A percentile compares a stretch with the other conserved stretches of the same genome.
Conservation (phyloP, 2,329 filamentous ascomycete genomes). For the Cytospora paraplurivora region DNA sequence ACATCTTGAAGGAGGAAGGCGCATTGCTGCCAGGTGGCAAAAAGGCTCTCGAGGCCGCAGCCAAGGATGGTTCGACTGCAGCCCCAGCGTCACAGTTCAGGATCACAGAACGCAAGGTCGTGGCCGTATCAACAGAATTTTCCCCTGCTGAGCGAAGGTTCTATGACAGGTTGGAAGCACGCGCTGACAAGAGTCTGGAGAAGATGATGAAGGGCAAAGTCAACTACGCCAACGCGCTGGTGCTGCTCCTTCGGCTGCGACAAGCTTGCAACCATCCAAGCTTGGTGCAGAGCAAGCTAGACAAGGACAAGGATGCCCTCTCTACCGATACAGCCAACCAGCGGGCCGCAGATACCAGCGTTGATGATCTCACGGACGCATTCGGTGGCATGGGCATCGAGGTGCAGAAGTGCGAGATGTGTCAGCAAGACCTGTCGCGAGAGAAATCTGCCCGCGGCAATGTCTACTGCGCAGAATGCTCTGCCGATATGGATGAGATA, state of each 20-base stretch:
- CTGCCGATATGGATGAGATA: constrained; percentile 70
- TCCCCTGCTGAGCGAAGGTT: constrained; percentile 79
- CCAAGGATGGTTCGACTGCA: constrained; percentile 51
- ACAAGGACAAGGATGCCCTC: constrained; percentile 84
- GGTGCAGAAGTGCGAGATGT: constrained; percentile 80
- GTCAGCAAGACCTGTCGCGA: constrained; percentile 66
- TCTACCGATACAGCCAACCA: constrained; percentile 63
- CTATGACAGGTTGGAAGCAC: constrained; percentile 79
- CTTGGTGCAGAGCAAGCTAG: constrained; percentile 81
- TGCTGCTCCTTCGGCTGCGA: constrained; percentile 83
- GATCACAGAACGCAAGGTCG: constrained; percentile 87
- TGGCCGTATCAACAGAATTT: constrained; percentile 77
- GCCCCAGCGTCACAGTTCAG: constrained; percentile 71
- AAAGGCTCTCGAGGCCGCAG: constrained; percentile 44
- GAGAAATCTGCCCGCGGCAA: constrained; percentile 51
- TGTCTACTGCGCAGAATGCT: constrained; percentile 68
- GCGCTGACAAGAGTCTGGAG: constrained; percentile 84
- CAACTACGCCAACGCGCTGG: constrained; percentile 92
- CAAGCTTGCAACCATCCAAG: constrained; percentile 96
- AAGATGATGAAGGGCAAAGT: constrained; percentile 83
- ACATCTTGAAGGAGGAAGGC: constrained; percentile 87
- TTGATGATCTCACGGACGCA: constrained; percentile 83
- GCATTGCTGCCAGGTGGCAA: constrained; percentile 78
- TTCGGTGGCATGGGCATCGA: constrained; percentile 82
- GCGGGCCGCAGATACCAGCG: constrained; percentile 60